Conservation (phyloP, 1,284 basidiomycete species). For the Mycosarcoma mackinlayi region DNA sequence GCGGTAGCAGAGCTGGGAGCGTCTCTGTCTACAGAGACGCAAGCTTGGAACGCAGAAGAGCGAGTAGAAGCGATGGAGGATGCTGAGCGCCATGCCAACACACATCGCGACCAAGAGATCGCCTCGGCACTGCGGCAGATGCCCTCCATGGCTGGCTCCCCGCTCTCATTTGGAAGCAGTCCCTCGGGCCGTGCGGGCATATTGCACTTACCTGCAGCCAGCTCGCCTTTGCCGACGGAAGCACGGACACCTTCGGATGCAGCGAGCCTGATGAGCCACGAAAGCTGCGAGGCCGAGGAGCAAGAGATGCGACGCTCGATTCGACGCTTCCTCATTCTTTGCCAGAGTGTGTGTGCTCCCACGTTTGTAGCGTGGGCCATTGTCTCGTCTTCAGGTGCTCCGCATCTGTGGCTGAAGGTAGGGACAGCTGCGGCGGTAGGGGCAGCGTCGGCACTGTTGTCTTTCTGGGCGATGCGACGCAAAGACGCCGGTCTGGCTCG, state of each 20-base stretch:
- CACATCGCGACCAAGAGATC: constrained; percentile 46
- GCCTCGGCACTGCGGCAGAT: constrained; percentile 49
- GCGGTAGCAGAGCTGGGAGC: constrained; percentile 7
- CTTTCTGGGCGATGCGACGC: constrained; percentile 31
- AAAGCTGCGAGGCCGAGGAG: constrained; percentile 70
- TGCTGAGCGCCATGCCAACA: constrained; percentile 30
- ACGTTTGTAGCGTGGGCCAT: constrained; percentile 59
- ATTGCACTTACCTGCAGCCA: constrained; percentile 1
- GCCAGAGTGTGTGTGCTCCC: constrained; percentile 57
- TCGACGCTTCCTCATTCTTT: constrained; percentile 45
- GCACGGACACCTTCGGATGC: constrained; percentile 1
- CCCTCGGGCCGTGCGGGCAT: not conserved
- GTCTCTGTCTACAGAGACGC: constrained; percentile 7
- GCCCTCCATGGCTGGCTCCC: constrained; percentile 35
- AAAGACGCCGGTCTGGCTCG: constrained; percentile 29
- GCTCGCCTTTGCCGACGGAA: constrained; percentile 12
- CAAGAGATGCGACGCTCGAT: constrained; percentile 39
- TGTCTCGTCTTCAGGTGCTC: constrained; percentile 30
- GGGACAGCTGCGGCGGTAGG: constrained; percentile 18
- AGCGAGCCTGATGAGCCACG: constrained; percentile 48
- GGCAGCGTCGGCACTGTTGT: constrained; percentile 6
- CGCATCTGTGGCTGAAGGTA: constrained; percentile 21
- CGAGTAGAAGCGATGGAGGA: constrained; percentile 28
- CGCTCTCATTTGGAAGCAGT: constrained; percentile 35
- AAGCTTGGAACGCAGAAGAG: constrained; percentile 29